These are phyloP conservation scores for Phlyctochytrium arcticum DNA, from an alignment of 192 early-diverging fungal genomes.

Conservation along the genomic window DNA sequence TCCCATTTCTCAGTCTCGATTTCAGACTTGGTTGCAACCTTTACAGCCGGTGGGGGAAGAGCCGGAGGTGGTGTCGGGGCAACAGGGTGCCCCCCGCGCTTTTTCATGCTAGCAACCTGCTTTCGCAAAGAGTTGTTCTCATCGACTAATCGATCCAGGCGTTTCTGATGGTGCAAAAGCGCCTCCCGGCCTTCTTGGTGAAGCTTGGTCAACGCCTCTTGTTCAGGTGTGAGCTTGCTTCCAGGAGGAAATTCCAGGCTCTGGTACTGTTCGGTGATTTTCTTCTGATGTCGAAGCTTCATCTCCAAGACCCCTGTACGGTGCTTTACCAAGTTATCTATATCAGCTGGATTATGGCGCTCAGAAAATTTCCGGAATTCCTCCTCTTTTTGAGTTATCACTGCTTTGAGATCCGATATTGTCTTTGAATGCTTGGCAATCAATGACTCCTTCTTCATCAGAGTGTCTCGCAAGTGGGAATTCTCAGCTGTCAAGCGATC, in stretches of 20 bases:
- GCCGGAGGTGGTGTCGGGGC: neutral
- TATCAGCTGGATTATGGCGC: constrained; percentile 9
- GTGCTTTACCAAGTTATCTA: constrained; percentile 8
- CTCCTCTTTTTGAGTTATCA: constrained; percentile 25
- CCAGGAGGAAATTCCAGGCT: too few species aligned
- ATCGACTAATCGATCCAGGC: too few species aligned
- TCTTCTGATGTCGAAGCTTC: too few species aligned
- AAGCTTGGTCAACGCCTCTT: too few species aligned
- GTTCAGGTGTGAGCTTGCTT: too few species aligned
- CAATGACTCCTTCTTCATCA: constrained; percentile 3
- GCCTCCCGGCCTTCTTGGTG: too few species aligned
- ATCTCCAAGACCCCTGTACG: constrained; percentile 4
- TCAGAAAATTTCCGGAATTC: constrained; percentile 16
- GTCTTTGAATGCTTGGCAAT: constrained; percentile 24
- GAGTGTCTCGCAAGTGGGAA: constrained; percentile 1
- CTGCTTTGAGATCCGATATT: constrained; percentile 25
- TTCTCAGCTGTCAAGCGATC: neutral
- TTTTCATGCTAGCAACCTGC: too few species aligned
- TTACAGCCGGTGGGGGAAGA: neutral
- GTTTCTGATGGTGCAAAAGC: too few species aligned
- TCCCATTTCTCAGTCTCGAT: constrained; percentile 29
- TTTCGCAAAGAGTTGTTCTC: too few species aligned
- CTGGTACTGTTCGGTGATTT: too few species aligned
- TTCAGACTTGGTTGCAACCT: too few species aligned
- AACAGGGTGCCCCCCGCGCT: too few species aligned